Conservation (phyloP, 2,329 filamentous ascomycete genomes). For the Dactylonectria macrodidyma region DNA sequence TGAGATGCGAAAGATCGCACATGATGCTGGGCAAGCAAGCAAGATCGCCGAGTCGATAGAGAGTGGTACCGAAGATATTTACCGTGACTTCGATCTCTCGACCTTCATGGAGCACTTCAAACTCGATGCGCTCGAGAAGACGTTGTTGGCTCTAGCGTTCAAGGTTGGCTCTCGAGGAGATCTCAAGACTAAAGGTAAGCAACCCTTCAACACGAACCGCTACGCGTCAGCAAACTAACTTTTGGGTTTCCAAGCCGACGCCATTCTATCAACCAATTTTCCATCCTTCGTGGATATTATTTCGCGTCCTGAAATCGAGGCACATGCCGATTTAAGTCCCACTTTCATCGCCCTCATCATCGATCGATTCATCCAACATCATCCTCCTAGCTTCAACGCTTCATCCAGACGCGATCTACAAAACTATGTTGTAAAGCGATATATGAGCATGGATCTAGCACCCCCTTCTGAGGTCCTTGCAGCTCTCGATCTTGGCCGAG, state of each 20-base stretch:
- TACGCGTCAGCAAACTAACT: slow-evolving; percentile 62
- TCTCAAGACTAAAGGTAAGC: slow-evolving; percentile 88
- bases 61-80: slow-evolving; percentile 90
- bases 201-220: slow-evolving; percentile 7
- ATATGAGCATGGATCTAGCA: slow-evolving; percentile 73
- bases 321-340: slow-evolving; percentile 76
- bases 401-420: slow-evolving; percentile 79
- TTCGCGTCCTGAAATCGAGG: slow-evolving; percentile 73
- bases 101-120: slow-evolving; percentile 98
- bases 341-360: slow-evolving; percentile 84
- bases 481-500: slow-evolving; percentile 77
- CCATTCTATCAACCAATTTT: slow-evolving; percentile 88
- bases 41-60: slow-evolving; percentile 97
- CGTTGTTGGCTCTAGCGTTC: slow-evolving; percentile 89
- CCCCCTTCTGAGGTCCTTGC: slow-evolving; percentile 80
- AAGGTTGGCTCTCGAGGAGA: slow-evolving; percentile 86
- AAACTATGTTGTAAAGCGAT: slow-evolving; percentile 78
- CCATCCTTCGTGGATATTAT: slow-evolving; percentile 84
- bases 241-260: slow-evolving; percentile 75
- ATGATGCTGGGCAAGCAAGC: slow-evolving; percentile 84
- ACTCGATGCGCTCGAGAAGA: slow-evolving; percentile 89
- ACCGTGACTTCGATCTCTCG: slow-evolving; percentile 95
- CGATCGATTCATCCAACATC: slow-evolving; percentile 89
- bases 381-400: slow-evolving; percentile 88
- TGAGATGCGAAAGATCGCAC: slow-evolving; percentile 89